Evolutionary conservation across 2,329 filamentous ascomycete species (phyloP).

Genomic region (Verticillium longisporum): DNA sequence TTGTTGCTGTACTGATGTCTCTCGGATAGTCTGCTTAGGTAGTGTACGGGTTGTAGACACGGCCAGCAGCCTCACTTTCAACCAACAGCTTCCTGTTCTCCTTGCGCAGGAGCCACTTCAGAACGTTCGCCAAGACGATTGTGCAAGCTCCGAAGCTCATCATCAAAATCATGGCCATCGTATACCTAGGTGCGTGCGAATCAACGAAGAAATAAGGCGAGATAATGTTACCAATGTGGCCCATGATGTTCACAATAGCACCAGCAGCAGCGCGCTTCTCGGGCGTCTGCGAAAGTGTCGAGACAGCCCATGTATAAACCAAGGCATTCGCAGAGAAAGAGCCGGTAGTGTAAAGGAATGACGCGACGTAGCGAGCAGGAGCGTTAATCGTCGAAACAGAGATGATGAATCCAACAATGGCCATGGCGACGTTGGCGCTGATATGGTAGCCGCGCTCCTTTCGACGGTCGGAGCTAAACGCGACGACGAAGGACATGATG

Average conservation of each 20-base stretch:
- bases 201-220: constrained; percentile 29
- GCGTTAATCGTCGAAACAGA: constrained; percentile 46
- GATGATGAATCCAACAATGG: constrained; percentile 50
- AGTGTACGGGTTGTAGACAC: background rate
- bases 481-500: constrained; percentile 48
- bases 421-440: constrained; percentile 44
- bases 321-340: constrained; percentile 24
- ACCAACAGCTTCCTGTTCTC: background rate
- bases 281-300: constrained; percentile 23
- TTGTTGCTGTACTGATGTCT: background rate
- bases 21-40: background rate
- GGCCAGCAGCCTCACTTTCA: background rate
- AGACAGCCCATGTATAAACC: constrained; percentile 25
- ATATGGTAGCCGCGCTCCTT: constrained; percentile 58
- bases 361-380: constrained; percentile 49
- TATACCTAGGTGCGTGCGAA: constrained; percentile 18
- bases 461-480: constrained; percentile 53
- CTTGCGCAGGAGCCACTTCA: background rate
- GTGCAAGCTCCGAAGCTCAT: constrained; percentile 5
- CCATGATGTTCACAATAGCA: constrained; percentile 26
- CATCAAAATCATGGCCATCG: constrained; percentile 18
- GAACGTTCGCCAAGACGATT: background rate
- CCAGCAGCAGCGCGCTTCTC: constrained; percentile 27
- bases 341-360: constrained; percentile 24
- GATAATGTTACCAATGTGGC: constrained; percentile 27